Conservation (phyloP, 148 eudicot species). For the Amaranthus palmeri region DNA sequence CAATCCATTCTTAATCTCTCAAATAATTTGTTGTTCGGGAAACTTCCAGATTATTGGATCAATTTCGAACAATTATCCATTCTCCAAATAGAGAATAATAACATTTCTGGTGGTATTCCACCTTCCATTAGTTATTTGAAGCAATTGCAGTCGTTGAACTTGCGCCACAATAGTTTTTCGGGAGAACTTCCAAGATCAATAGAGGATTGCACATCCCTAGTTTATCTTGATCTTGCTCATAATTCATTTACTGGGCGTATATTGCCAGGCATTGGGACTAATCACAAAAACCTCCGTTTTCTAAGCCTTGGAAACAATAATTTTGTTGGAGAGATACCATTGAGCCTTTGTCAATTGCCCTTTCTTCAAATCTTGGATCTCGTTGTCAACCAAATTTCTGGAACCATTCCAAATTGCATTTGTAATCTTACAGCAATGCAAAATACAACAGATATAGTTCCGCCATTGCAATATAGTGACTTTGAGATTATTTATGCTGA, state of each 20-base stretch:
- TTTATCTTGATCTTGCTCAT: background rate
- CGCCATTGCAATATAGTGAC: background rate
- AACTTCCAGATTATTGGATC: slow-evolving; percentile 14
- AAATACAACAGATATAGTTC: background rate
- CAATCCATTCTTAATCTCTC: background rate
- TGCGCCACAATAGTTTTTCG: slow-evolving; percentile 12
- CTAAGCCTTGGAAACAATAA: slow-evolving; percentile 5
- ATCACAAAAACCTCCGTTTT: background rate
- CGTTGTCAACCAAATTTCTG: background rate
- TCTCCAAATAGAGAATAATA: slow-evolving; percentile 16
- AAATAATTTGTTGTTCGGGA: slow-evolving; percentile 15
- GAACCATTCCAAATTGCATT: slow-evolving; percentile 14
- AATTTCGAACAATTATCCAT: background rate
- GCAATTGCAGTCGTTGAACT: background rate
- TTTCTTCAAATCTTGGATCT: slow-evolving; percentile 17
- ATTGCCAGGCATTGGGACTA: background rate
- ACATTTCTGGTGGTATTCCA: slow-evolving; percentile 4
- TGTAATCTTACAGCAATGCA: slow-evolving; percentile 6
- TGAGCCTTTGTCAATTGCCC: slow-evolving; percentile 8
- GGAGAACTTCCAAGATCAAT: background rate
- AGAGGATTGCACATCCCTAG: background rate
- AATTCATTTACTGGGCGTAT: slow-evolving; percentile 12
- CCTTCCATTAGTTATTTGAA: slow-evolving; percentile 2
- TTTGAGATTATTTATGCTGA: accelerated
- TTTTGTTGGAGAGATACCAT: slow-evolving; percentile 8